Evolutionary conservation across 306 rosid genomes (phyloP).

Genomic region (Trichosanthes truncata): DNA sequence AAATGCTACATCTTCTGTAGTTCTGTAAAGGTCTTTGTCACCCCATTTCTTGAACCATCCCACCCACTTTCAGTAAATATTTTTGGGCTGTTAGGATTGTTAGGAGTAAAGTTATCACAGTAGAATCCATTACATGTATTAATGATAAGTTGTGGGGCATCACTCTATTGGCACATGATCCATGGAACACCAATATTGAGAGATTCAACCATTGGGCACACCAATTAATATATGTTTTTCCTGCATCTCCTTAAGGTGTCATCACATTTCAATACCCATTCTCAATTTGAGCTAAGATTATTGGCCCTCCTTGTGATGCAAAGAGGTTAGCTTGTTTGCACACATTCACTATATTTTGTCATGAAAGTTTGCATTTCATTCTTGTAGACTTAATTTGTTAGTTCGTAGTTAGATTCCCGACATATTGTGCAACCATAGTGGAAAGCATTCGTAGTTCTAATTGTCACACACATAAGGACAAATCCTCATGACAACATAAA

Average conservation of each 20-base stretch:
- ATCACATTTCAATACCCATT: slow-evolving; percentile 60
- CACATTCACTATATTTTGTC: slow-evolving; percentile 34
- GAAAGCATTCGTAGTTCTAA: too few species aligned
- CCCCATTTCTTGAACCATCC: not conserved
- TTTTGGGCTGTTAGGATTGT: slow-evolving; percentile 58
- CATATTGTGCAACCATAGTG: slow-evolving; percentile 18
- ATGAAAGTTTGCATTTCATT: slow-evolving; percentile 37
- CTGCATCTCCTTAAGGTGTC: slow-evolving; percentile 38
- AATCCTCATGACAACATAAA: slow-evolving; percentile 24
- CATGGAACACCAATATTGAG: slow-evolving; percentile 63
- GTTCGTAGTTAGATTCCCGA: slow-evolving; percentile 28
- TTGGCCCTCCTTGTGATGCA: slow-evolving; percentile 83
- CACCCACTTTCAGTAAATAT: slow-evolving; percentile 77
- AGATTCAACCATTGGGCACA: slow-evolving; percentile 66
- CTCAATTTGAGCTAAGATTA: slow-evolving; percentile 68
- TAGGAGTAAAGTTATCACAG: slow-evolving; percentile 48
- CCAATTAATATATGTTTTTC: slow-evolving; percentile 39
- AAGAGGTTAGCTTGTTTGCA: slow-evolving; percentile 55
- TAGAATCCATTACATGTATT: too few species aligned
- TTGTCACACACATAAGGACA: too few species aligned
- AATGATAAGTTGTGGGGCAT: too few species aligned
- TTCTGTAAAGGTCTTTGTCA: not conserved
- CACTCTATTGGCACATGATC: not conserved
- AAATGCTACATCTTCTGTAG: not conserved
- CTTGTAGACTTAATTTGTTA: slow-evolving; percentile 9